Percentiles rank a stretch among this genome's conserved stretches.
These are phyloP conservation scores for Apiospora malaysiana DNA, from an alignment of 2,329 filamentous ascomycete species.

Conservation along the genomic window DNA sequence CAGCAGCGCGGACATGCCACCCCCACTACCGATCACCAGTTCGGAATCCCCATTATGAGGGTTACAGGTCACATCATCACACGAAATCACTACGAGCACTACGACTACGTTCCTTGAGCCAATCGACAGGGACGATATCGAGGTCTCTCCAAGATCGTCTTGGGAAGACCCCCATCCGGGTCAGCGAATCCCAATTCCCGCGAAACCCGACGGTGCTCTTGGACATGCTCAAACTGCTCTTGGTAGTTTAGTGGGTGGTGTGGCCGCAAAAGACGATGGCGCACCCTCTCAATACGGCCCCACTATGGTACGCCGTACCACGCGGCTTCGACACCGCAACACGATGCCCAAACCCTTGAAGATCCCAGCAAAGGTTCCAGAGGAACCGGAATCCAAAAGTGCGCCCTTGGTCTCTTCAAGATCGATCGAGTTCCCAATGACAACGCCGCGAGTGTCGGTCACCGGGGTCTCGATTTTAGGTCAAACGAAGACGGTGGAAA, in stretches of 20 bases:
- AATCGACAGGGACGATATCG: slow-evolving; percentile 30
- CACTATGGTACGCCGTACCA: slow-evolving; percentile 31
- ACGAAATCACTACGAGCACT: slow-evolving; percentile 44
- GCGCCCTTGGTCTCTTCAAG: slow-evolving; percentile 31
- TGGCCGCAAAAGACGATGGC: slow-evolving; percentile 54
- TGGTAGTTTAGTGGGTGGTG: slow-evolving; percentile 48
- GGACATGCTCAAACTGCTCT: slow-evolving; percentile 29
- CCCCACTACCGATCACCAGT: slow-evolving; percentile 14
- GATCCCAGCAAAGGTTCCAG: slow-evolving; percentile 37
- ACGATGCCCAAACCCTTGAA: slow-evolving; percentile 38
- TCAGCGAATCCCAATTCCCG: slow-evolving; percentile 44
- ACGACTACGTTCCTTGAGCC: slow-evolving; percentile 31
- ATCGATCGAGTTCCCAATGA: slow-evolving; percentile 22
- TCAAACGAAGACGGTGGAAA: slow-evolving; percentile 12
- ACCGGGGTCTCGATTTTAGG: not conserved
- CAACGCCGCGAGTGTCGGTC: slow-evolving; percentile 27
- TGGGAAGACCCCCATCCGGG: slow-evolving; percentile 57
- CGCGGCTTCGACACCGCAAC: slow-evolving; percentile 35
- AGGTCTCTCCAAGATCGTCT: slow-evolving; percentile 29
- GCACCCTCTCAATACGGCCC: slow-evolving; percentile 33
- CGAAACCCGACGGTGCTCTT: slow-evolving; percentile 33
- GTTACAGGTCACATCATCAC: slow-evolving; percentile 62
- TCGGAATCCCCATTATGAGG: slow-evolving; percentile 55
- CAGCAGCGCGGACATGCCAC: slow-evolving; percentile 40
- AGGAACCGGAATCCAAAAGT: slow-evolving; percentile 33